A percentile compares a stretch with the other conserved stretches of the same genome.
Conservation (phyloP, 306 rosid genomes). For the Macrotyloma uniflorum region DNA sequence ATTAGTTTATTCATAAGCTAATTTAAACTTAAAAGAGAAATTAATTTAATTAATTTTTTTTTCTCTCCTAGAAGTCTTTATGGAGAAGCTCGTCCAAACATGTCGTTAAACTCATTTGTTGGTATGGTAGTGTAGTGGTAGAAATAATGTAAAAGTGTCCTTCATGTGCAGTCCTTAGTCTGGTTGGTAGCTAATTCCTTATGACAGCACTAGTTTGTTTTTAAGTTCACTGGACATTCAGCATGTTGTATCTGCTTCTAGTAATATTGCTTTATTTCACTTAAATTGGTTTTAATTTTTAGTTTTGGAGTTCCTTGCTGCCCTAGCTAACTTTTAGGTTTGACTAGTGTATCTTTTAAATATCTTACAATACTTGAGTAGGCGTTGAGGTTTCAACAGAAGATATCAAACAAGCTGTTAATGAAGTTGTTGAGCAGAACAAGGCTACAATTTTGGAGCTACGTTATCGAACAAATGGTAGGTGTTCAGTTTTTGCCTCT, state of each 20-base stretch:
- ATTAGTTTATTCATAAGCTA: too few species aligned
- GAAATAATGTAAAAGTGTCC: neutral
- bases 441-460: constrained; percentile 70
- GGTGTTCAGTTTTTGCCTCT: constrained; percentile 10
- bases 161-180: constrained; percentile 19
- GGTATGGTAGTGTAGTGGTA: constrained; percentile 43
- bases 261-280: constrained; percentile 13
- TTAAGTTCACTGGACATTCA: neutral
- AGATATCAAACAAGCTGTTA: constrained; percentile 65
- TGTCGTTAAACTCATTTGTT: too few species aligned
- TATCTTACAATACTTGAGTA: constrained; percentile 37
- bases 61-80: neutral
- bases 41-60: too few species aligned
- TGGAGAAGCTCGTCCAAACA: too few species aligned
- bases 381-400: constrained; percentile 86
- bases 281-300: constrained; percentile 21
- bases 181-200: neutral
- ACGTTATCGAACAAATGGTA: constrained; percentile 80
- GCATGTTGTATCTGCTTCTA: too few species aligned
- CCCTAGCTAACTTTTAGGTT: neutral
- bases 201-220: neutral
- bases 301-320: neutral
- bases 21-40: too few species aligned
- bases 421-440: constrained; percentile 75
- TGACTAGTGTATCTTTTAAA: constrained; percentile 20